Evolutionary conservation across 2,329 filamentous ascomycete species (phyloP), one percentile per base, ranked within the genome.

Genomic region (Orbilia oligospora): DNA sequence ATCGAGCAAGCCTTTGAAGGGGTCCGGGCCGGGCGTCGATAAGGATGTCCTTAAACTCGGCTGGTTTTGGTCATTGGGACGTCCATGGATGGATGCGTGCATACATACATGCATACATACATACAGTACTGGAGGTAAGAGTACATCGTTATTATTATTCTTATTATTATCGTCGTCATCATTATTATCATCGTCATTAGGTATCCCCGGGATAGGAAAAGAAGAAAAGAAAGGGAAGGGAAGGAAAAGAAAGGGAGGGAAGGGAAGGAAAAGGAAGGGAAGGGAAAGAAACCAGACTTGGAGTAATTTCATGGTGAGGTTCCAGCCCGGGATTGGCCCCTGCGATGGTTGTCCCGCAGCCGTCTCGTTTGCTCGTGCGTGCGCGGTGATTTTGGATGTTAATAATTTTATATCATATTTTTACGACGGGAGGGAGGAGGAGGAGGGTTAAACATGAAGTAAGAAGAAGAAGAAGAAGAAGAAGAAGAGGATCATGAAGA

Each of bases 291-390:
- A n/a, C n/a, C n/a, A n/a, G n/a, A n/a, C n/a, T n/a, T n/a, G n/a
- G n/a, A n/a, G n/a, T n/a, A n/a, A n/a, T n/a, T n/a, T n/a, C n/a
- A n/a, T n/a, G n/a, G n/a, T n/a, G n/a, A n/a, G n/a, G n/a, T n/a
- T n/a, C 63, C 48, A n/a, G 41, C 63, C 27, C 30, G 49, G 55
- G 44, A 44, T 56, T 56, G 49, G n/a, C 49, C 53, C 68, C n/a
- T n/a, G n/a, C n/a, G n/a, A n/a, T n/a, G n/a, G n/a, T n/a, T n/a
- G n/a, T n/a, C n/a, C n/a, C 53, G 44, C 30, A 41, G 56, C 55
- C 70, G 65, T 70, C 63, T 76, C 55, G 64, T 36, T 49, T 61
- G 33, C 55, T 58, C 18, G 36, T 61, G 55, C 53, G 55, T 61
- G 9, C 20, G 38, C 68, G 10, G 53, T 56, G 53, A 22, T 20